Evolutionary conservation across 768 basidiomycete species (phyloP).

Genomic region (Ramaria sp.): DNA sequence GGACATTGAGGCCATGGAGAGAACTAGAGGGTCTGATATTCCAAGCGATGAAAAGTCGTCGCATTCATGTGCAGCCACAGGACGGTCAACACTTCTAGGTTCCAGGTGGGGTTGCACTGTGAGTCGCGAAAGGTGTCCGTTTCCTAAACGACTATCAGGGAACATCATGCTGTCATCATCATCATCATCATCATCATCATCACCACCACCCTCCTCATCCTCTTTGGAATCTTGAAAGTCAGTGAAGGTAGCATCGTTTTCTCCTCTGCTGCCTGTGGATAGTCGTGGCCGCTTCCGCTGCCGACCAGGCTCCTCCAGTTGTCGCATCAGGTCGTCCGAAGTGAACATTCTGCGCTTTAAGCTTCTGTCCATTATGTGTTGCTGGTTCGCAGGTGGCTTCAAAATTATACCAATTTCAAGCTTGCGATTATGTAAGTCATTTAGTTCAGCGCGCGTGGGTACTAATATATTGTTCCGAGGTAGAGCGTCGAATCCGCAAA

Average conservation of each 20-base stretch:
- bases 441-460: too few species aligned
- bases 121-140: constrained; percentile 11
- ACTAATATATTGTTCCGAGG: too few species aligned
- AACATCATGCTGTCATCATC: not conserved
- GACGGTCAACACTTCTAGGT: not conserved
- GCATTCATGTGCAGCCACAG: constrained; percentile 10
- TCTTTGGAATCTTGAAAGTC: constrained; percentile 12
- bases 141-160: constrained; percentile 5
- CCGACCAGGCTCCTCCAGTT: constrained; percentile 30
- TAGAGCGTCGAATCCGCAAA: not conserved
- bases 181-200: constrained; percentile 8
- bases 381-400: too few species aligned
- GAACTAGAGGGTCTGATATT: constrained; percentile 47
- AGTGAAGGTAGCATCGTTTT: constrained; percentile 2
- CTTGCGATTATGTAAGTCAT: too few species aligned
- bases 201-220: constrained; percentile 9
- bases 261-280: constrained; percentile 14
- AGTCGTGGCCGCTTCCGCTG: constrained; percentile 26
- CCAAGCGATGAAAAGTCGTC: constrained; percentile 47
- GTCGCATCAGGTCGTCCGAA: constrained; percentile 37
- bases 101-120: constrained; percentile 8
- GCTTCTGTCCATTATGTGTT: not conserved
- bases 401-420: too few species aligned
- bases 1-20: constrained; percentile 69
- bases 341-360: constrained; percentile 25